Evolutionary conservation across 768 basidiomycete species (phyloP).

Genomic region (Tricholoma bakamatsutake): DNA sequence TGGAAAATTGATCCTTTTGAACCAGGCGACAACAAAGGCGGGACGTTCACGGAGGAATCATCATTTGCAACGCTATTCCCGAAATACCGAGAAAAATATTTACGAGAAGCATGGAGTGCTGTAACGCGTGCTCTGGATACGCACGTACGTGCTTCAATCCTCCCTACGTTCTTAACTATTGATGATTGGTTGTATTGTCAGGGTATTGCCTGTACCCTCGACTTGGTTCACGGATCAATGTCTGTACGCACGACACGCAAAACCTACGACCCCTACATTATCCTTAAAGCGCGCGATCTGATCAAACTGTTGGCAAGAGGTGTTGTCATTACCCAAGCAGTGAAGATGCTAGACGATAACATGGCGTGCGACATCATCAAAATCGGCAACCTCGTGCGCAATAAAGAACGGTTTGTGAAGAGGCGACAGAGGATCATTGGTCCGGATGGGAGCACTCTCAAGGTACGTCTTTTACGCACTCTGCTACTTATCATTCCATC

Average conservation of each 20-base stretch:
- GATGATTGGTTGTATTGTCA: slow-evolving; percentile 22
- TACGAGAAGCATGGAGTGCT: slow-evolving; percentile 91
- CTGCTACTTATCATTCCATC: not conserved
- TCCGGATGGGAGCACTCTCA: slow-evolving; percentile 94
- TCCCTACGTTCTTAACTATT: not conserved
- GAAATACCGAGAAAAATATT: slow-evolving; percentile 95
- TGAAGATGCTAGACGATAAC: slow-evolving; percentile 85
- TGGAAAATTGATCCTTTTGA: slow-evolving; percentile 89
- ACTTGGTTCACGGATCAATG: slow-evolving; percentile 96
- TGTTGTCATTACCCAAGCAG: slow-evolving; percentile 78
- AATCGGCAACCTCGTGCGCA: slow-evolving; percentile 89
- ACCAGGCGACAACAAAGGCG: slow-evolving; percentile 69
- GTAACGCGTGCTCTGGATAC: slow-evolving; percentile 80
- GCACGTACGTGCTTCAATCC: slow-evolving; percentile 41
- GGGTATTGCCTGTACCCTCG: slow-evolving; percentile 88
- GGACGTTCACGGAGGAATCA: slow-evolving; percentile 89
- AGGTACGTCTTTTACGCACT: slow-evolving; percentile 45
- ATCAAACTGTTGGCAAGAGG: slow-evolving; percentile 93
- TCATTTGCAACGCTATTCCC: slow-evolving; percentile 98
- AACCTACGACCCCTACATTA: slow-evolving; percentile 94
- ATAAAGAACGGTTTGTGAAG: slow-evolving; percentile 97
- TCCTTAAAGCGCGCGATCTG: slow-evolving; percentile 94
- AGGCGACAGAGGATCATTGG: slow-evolving; percentile 94
- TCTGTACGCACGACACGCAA: slow-evolving; percentile 95
- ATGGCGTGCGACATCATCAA: slow-evolving; percentile 97